Base-by-base conservation (phyloP, 2,329 filamentous ascomycete species). In the Cytospora leucostoma region DNA sequence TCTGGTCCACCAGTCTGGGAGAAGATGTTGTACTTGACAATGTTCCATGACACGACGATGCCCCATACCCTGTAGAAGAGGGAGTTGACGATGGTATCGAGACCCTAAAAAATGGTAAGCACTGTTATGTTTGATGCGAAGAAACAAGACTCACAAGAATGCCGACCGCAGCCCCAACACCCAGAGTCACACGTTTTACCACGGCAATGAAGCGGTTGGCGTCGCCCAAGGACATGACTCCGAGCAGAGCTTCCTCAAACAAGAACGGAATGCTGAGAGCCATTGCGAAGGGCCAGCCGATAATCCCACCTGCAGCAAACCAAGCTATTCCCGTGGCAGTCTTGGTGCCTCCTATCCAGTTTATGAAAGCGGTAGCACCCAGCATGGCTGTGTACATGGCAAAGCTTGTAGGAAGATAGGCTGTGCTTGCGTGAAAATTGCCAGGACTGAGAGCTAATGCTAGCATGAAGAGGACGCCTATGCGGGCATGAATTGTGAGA, bases 11-110 rank as follows among this genome's bases (percentile, higher is more conserved):
- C 91, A 0, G 86, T 84, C 7, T 87, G 87, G 8, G 91, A 90
- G 73, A 99, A 94, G 51, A 99, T 86, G 74, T 99, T 99, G 82
- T 99, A 99, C 68, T 89, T 86, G 71, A 99, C 88, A 71, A 99
- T 98, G 72, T 97, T 97, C 82, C 92, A 90, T 0, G 93, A 88
- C 7, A 97, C 92, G 47, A 93, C 76, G 49, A 66, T 64, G 4
- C 87, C 88, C 7, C 90, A 68, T 71, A 91, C 91, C 68, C 86
- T 88, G 78, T 97, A 98, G 75, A 97, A 97, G 73, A 92, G 90
- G 15, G 88, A 84, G 71, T 97, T 95, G 69, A 96, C 79, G 7
- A 79, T 77, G 7, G 89, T 81, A 72, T 97, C 92, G 2, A 88
- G 68, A 49, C 81, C 79, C 91, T 93, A 64, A n/a, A n/a, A 8